These are phyloP conservation scores for Aegilops bicornis DNA, from an alignment of 176 grass and related monocot species.

Conservation along the genomic window DNA sequence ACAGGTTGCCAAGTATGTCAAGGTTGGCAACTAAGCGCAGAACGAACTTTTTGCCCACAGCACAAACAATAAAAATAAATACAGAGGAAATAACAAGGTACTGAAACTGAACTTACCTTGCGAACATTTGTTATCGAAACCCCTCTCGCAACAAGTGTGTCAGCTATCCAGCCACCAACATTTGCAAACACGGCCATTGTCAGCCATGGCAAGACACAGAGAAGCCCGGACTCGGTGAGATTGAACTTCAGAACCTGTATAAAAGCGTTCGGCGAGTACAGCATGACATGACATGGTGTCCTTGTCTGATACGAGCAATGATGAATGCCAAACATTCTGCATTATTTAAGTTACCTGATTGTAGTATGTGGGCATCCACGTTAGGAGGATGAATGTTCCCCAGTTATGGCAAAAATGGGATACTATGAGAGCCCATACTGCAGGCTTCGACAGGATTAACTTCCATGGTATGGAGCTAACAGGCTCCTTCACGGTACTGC, in stretches of 20 bases:
- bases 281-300: background rate
- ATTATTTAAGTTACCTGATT: conserved; percentile 63
- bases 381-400: conserved; percentile 98
- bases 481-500: conserved; percentile 61
- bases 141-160: conserved; percentile 77
- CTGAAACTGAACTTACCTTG: conserved; percentile 53
- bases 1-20: conserved; percentile 3
- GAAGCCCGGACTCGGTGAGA: conserved; percentile 83
- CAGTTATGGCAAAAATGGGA: conserved; percentile 99
- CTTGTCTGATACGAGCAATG: conserved; percentile 9
- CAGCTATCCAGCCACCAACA: conserved; percentile 94
- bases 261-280: conserved; percentile 4
- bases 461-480: conserved; percentile 90
- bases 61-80: background rate
- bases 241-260: conserved; percentile 93
- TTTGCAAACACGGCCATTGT: conserved; percentile 95
- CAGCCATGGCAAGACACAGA: conserved; percentile 93
- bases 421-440: conserved; percentile 96
- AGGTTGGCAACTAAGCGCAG: background rate
- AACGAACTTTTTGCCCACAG: background rate
- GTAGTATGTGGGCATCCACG: conserved; percentile 99
- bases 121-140: conserved; percentile 83
- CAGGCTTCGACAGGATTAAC: conserved; percentile 88
- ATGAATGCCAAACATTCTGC: background rate
- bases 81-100: conserved; percentile 13